These are phyloP conservation scores for Mycosarcoma mackinlayi DNA, from an alignment of 1,284 basidiomycete genomes.

Conservation along the genomic window DNA sequence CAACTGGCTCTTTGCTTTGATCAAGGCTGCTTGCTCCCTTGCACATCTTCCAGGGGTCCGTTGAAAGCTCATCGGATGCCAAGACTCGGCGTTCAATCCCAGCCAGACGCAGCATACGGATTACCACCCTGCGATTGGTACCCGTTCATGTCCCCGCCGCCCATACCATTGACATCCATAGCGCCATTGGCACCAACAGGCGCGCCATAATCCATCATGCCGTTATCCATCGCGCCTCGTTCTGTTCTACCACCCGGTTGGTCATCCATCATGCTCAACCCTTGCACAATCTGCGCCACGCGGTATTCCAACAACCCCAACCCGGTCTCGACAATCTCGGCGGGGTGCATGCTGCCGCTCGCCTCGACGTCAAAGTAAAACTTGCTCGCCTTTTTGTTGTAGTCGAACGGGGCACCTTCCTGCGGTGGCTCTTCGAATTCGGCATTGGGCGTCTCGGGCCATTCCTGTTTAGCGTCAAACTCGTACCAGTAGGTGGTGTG, in stretches of 20 bases:
- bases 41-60: no score
- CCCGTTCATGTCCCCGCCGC: slow-evolving; percentile 24
- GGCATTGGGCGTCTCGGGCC: slow-evolving; percentile 64
- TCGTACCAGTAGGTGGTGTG: slow-evolving; percentile 98
- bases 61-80: no score
- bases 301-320: slow-evolving; percentile 61
- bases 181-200: no score
- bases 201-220: slow-evolving; percentile 37
- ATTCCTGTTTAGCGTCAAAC: slow-evolving; percentile 66
- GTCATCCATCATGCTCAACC: slow-evolving; percentile 62
- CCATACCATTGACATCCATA: no score
- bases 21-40: no score
- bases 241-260: slow-evolving; percentile 19
- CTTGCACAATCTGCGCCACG: slow-evolving; percentile 66
- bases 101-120: slow-evolving; percentile 25
- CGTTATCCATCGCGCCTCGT: slow-evolving; percentile 16
- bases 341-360: slow-evolving; percentile 62
- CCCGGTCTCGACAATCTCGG: slow-evolving; percentile 64
- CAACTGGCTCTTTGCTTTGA: no score
- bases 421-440: slow-evolving; percentile 63
- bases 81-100: slow-evolving; percentile 17
- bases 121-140: slow-evolving; percentile 22
- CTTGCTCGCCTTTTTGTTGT: slow-evolving; percentile 54
- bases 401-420: slow-evolving; percentile 62
- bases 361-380: slow-evolving; percentile 68